These are phyloP conservation scores for sweet orange (Citrus sinensis) DNA, from an alignment of 345 rosid genomes.

Conservation along the genomic window DNA sequence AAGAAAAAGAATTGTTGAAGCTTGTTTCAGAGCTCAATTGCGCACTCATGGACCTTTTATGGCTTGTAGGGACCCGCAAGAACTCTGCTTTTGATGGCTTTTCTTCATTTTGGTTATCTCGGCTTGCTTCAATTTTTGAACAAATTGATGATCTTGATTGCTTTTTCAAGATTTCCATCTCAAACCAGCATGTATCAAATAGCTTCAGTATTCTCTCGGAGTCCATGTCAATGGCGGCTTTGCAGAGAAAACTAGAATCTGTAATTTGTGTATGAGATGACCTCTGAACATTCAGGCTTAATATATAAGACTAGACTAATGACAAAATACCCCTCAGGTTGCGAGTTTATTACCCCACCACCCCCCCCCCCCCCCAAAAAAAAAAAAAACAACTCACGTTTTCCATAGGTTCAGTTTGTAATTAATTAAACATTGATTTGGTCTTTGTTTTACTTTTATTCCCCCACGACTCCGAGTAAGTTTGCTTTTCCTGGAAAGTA, in stretches of 20 bases:
- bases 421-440: neutral
- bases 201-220: constrained; percentile 29
- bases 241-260: neutral
- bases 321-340: constrained; percentile 20
- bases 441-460: constrained; percentile 17
- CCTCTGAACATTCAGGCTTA: neutral
- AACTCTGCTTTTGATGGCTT: constrained; percentile 15
- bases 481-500: constrained; percentile 24
- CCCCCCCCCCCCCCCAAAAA: neutral
- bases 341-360: neutral
- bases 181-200: constrained; percentile 46
- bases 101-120: constrained; percentile 24
- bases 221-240: constrained; percentile 34
- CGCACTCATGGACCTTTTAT: constrained; percentile 55
- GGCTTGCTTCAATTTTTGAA: constrained; percentile 15
- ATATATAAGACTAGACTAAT: constrained; percentile 3
- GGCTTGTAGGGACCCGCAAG: constrained; percentile 22
- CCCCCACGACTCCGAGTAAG: constrained; percentile 4
- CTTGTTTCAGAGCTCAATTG: constrained; percentile 30
- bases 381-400: constrained; percentile 22
- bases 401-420: constrained; percentile 3
- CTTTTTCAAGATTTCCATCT: constrained; percentile 40
- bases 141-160: constrained; percentile 3
- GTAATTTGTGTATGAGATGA: neutral
- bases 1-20: constrained; percentile 18